Evolutionary conservation across 1,284 basidiomycete species (phyloP), one percentile per base, ranked within the genome.

Genomic region (Cryptococcus sp.): DNA sequence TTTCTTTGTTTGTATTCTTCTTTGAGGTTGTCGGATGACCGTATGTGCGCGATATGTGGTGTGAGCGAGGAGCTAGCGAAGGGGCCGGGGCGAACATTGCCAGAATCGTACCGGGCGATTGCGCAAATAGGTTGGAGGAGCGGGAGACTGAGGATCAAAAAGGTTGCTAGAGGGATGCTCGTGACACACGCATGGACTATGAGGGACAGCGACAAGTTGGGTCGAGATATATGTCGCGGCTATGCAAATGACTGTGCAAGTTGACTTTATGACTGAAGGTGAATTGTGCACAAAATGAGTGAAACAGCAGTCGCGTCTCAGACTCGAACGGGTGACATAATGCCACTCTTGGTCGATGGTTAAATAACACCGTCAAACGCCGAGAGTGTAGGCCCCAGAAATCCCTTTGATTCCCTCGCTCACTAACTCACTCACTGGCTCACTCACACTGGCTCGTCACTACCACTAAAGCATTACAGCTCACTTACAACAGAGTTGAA

Each of bases 1-100:
- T 68, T 55, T 69, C 68, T 52, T 68, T 68, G 50, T 70, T 64
- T 6, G 61, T 34, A 47, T 69, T 70, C 54, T 63, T 65, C 39
- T 61, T 56, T 40, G 57, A 50, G 13, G 63, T 60, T 15, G 58
- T 54, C 0, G 57, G 60, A 45, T 60, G 56, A 46, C 20, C 50
- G 47, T 37, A 66, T 15, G 63, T 67, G 3, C 70, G 52, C 2
- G 56, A 49, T 7, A 68, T 46, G 26, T 65, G 59, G 39, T 53
- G 51, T 15, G 70, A 65, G 15, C 64, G 56, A 5, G 68, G 70
- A 25, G 53, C 59, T 5, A 34, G 55, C 3, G 61, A 54, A 5
- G 68, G 70, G 25, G 53, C 59, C 3, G 40, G 55, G 5, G 61
- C 66, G 57, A 69, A 70, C 70, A 72, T 72, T 22, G 16, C 41